A percentile compares a stretch with the other conserved stretches of the same genome.
These are phyloP conservation scores for Gremmenia infestans DNA, from an alignment of 2,329 filamentous ascomycete genomes.

Conservation along the genomic window DNA sequence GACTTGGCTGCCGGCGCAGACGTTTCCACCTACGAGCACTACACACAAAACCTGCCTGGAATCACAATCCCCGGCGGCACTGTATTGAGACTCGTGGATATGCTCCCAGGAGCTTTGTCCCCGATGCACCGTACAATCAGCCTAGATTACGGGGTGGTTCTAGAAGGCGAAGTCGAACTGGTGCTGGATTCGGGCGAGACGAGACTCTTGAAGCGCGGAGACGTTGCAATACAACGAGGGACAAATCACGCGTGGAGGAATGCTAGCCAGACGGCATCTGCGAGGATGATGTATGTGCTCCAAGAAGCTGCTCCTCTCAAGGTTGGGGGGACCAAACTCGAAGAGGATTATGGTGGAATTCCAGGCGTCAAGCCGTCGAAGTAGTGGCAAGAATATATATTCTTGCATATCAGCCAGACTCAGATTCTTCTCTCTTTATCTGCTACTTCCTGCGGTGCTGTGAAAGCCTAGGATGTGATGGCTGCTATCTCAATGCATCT, in stretches of 20 bases:
- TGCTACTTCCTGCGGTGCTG: too few relatives aligned
- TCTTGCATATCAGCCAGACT: not conserved
- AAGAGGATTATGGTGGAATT: slow-evolving; percentile 33
- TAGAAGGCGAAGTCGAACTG: slow-evolving; percentile 24
- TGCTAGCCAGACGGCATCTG: slow-evolving; percentile 17
- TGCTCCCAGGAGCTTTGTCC: slow-evolving; percentile 16
- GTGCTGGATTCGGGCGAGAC: slow-evolving; percentile 22
- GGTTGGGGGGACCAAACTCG: slow-evolving; percentile 14
- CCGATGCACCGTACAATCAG: slow-evolving; percentile 26
- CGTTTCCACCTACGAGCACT: slow-evolving; percentile 11
- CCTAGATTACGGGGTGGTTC: slow-evolving; percentile 26
- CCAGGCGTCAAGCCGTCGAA: slow-evolving; percentile 14
- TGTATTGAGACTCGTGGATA: slow-evolving; percentile 22
- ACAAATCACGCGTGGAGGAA: slow-evolving; percentile 28
- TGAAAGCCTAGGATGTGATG: too few relatives aligned
- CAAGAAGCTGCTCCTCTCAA: slow-evolving; percentile 12
- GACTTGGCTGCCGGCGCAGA: slow-evolving; percentile 12
- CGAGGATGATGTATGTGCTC: slow-evolving; percentile 26
- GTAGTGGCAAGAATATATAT: not conserved
- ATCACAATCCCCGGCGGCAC: slow-evolving; percentile 21
- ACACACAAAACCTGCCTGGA: slow-evolving; percentile 16
- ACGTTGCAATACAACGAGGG: slow-evolving; percentile 22
- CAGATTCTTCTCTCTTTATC: not conserved
- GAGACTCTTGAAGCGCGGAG: slow-evolving; percentile 18
- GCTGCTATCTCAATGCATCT: not conserved